Conservation (phyloP, 352 stramenopile species). For the Phytophthora melonis region DNA sequence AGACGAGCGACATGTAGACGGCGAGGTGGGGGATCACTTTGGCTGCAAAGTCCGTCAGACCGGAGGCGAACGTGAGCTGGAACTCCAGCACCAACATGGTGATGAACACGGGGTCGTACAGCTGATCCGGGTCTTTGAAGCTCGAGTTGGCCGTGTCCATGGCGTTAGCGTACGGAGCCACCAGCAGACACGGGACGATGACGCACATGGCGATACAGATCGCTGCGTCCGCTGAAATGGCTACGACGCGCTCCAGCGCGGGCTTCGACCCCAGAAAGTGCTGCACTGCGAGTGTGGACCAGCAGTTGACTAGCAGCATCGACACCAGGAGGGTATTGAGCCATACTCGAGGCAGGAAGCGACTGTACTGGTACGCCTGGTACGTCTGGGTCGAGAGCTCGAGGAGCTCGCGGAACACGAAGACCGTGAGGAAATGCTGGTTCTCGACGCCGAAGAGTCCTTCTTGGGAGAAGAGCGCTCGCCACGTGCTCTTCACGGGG, state of each 20-base stretch:
- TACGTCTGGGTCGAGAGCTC: slow-evolving; percentile 20
- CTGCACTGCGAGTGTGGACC: slow-evolving; percentile 58
- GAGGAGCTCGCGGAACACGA: slow-evolving; percentile 16
- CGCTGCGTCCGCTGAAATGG: slow-evolving; percentile 3
- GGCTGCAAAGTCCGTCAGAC: slow-evolving; percentile 6
- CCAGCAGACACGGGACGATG: neutral
- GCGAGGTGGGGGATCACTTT: slow-evolving; percentile 9
- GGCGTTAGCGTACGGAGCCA: slow-evolving; percentile 6
- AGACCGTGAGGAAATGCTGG: slow-evolving; percentile 21
- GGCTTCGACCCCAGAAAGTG: slow-evolving; percentile 36
- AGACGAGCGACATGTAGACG: slow-evolving; percentile 8
- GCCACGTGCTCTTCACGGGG: neutral
- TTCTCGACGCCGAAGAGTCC: slow-evolving; percentile 15
- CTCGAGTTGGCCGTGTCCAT: slow-evolving; percentile 9
- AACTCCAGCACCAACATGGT: slow-evolving; percentile 7
- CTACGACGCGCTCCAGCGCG: slow-evolving; percentile 11
- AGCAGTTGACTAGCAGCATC: slow-evolving; percentile 48
- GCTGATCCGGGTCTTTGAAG: slow-evolving; percentile 10
- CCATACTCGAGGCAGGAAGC: slow-evolving; percentile 18
- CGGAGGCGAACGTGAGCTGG: slow-evolving; percentile 2
- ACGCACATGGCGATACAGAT: slow-evolving; percentile 18
- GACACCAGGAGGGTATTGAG: slow-evolving; percentile 34
- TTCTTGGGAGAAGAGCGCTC: neutral
- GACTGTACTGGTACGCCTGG: slow-evolving; percentile 26
- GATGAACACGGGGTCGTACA: slow-evolving; percentile 9